Conservation (phyloP, 176 grass and related monocot species). For the Cenchrus purpureus region DNA sequence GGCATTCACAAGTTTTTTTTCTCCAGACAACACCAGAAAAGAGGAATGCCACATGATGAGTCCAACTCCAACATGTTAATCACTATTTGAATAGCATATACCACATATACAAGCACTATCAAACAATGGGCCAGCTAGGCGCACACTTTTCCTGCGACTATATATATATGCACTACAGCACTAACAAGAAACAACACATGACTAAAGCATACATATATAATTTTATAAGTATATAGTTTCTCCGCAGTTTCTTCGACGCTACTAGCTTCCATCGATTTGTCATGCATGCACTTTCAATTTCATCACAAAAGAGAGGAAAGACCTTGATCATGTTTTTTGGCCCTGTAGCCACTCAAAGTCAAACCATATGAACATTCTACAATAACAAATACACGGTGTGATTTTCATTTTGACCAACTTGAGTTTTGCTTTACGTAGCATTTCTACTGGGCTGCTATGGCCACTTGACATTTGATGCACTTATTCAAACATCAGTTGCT, state of each 20-base stretch:
- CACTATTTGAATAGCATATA: background rate
- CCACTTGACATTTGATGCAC: background rate
- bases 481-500: background rate
- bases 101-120: background rate
- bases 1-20: conserved; percentile 24
- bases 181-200: background rate
- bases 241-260: conserved; percentile 26
- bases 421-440: background rate
- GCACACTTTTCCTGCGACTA: background rate
- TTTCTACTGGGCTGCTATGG: background rate
- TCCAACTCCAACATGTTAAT: background rate
- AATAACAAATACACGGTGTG: background rate
- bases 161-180: background rate
- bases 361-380: background rate
- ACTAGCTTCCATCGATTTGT: conserved; percentile 33
- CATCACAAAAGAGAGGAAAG: background rate
- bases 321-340: background rate
- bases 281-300: conserved; percentile 9
- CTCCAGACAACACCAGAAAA: background rate
- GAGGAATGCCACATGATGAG: background rate
- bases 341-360: conserved; percentile 16
- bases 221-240: conserved; percentile 33
- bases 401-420: background rate
- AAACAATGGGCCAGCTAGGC: background rate
- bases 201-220: background rate